phyloP scores from a whole-genome alignment of 495 filamentous ascomycete genomes.

The Pyronema domesticum region DNA sequence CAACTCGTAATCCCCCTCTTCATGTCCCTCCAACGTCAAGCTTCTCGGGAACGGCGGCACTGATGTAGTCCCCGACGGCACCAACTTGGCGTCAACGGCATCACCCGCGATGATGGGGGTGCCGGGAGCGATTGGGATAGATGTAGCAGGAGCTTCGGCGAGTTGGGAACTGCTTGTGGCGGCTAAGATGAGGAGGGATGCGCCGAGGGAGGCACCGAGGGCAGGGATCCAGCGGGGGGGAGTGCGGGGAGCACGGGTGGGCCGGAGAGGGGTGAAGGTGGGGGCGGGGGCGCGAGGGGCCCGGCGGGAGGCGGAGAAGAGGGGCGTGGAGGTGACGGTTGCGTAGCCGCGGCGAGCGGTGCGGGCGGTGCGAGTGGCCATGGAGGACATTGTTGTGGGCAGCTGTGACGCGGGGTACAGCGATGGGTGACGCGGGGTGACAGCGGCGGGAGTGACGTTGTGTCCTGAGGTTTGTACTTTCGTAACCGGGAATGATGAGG shows the following conservation, averaged over 20 bases:
- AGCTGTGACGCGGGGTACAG: too few species aligned
- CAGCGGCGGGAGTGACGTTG: too few species aligned
- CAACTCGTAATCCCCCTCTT: conserved; percentile 51
- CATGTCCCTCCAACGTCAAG: conserved; percentile 33
- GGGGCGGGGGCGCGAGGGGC: conserved; percentile 29
- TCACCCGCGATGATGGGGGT: conserved; percentile 26
- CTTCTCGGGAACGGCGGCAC: conserved; percentile 66
- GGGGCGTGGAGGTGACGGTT: conserved; percentile 27
- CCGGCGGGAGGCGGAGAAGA: conserved; percentile 11
- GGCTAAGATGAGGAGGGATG: conserved; percentile 31
- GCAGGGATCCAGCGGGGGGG: conserved; percentile 24
- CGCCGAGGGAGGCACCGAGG: conserved; percentile 25
- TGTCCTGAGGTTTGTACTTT: too few species aligned
- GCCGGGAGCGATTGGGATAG: conserved; percentile 4
- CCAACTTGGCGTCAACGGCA: conserved; percentile 31
- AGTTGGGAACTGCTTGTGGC: conserved; percentile 24
- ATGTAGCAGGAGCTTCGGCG: conserved; percentile 20
- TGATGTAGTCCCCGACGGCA: conserved; percentile 56
- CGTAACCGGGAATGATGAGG: too few species aligned
- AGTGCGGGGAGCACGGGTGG: not conserved
- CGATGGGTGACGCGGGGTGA: too few species aligned
- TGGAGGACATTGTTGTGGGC: not conserved
- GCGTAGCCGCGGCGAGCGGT: conserved; percentile 5
- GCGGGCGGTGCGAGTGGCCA: conserved; percentile 1
- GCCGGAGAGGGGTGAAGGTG: not conserved